Conservation (phyloP, 805 yeast species). For the Candida michaelii region DNA sequence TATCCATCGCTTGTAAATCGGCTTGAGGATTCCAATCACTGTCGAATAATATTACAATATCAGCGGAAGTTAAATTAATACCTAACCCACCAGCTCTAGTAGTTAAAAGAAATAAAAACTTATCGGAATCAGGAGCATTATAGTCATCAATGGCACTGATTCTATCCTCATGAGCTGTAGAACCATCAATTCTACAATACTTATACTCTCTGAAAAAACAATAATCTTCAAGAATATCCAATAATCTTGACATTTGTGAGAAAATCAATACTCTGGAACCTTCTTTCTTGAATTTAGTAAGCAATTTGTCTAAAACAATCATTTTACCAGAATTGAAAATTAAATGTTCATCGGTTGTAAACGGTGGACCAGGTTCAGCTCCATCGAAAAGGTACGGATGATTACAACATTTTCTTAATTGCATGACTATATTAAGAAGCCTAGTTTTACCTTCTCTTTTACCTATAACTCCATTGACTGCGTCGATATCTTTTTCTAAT, state of each 20-base stretch:
- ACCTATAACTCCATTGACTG: conserved; percentile 94
- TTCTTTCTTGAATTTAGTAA: conserved; percentile 64
- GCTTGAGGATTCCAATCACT: conserved; percentile 99
- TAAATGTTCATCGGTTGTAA: conserved; percentile 91
- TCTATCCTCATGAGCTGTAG: conserved; percentile 90
- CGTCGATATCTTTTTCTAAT: conserved; percentile 90
- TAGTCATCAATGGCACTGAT: conserved; percentile 90
- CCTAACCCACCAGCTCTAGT: conserved; percentile 98
- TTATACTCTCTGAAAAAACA: conserved; percentile 80
- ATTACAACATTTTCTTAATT: conserved; percentile 91
- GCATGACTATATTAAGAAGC: conserved; percentile 92
- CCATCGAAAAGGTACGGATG: conserved; percentile 97
- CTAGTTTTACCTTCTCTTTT: conserved; percentile 92
- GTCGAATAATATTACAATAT: conserved; percentile 82
- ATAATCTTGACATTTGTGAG: conserved; percentile 88
- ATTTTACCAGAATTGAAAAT: conserved; percentile 89
- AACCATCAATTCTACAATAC: conserved; percentile 92
- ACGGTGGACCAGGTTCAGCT: conserved; percentile 99
- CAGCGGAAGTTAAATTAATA: conserved; percentile 89
- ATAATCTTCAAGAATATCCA: conserved; percentile 91
- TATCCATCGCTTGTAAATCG: conserved; percentile 96
- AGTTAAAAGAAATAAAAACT: conserved; percentile 81
- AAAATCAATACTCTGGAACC: conserved; percentile 91
- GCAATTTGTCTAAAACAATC: conserved; percentile 80
- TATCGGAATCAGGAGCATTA: conserved; percentile 76